Evolutionary conservation across 2,329 filamentous ascomycete genomes (phyloP).

Genomic region (Aspergillus thermomutatus): DNA sequence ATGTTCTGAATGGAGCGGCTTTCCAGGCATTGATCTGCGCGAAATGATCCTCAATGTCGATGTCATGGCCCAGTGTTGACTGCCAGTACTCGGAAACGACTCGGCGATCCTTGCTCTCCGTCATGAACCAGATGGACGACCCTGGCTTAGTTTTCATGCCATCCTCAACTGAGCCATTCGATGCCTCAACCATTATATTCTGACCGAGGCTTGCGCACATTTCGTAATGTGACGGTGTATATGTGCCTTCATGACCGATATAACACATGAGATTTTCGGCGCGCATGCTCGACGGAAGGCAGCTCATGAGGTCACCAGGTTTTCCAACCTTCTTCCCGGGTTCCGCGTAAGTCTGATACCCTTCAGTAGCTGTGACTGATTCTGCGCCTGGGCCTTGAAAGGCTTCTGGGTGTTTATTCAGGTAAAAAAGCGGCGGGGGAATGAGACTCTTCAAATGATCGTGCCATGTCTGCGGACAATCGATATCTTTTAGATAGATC

Average conservation of each 20-base stretch:
- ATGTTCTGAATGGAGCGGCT: conserved; percentile 87
- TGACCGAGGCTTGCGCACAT: conserved; percentile 97
- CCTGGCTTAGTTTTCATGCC: conserved; percentile 72
- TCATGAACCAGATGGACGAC: conserved; percentile 99
- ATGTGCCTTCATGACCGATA: conserved; percentile 94
- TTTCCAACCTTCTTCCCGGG: conserved; percentile 60
- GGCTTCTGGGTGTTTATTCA: conserved; percentile 73
- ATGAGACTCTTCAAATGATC: conserved; percentile 74
- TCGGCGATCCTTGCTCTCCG: conserved; percentile 86
- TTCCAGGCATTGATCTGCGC: conserved; percentile 95
- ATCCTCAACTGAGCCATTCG: conserved; percentile 58
- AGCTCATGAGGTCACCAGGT: conserved; percentile 93
- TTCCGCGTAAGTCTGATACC: conserved; percentile 39
- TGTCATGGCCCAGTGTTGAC: conserved; percentile 89
- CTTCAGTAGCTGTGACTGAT: conserved; percentile 41
- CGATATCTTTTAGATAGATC: conserved; percentile 94
- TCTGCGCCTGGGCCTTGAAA: conserved; percentile 53
- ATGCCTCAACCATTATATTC: conserved; percentile 97
- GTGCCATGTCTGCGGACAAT: conserved; percentile 85
- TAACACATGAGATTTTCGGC: conserved; percentile 99
- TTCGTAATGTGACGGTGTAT: conserved; percentile 89
- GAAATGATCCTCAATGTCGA: conserved; percentile 96
- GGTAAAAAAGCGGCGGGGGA: conserved; percentile 79
- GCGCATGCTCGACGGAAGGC: conserved; percentile 78
- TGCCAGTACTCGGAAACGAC: conserved; percentile 91